Conservation (phyloP, 306 rosid genomes). For the Sesbania bispinosa region DNA sequence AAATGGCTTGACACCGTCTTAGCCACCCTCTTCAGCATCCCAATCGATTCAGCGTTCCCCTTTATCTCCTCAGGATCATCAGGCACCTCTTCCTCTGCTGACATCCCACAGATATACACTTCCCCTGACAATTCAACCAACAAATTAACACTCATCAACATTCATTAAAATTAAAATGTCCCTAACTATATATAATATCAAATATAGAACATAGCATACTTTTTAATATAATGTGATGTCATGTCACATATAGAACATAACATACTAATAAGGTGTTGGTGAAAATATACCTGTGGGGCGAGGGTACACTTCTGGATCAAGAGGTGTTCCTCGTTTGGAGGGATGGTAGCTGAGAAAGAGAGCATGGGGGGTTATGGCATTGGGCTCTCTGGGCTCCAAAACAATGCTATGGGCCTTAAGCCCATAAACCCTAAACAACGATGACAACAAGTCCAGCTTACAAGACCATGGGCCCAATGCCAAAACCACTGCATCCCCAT, state of each 20-base stretch:
- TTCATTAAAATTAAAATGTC: neutral
- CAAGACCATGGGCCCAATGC: slow-evolving; percentile 88
- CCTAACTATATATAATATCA: too few species aligned
- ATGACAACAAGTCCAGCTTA: slow-evolving; percentile 50
- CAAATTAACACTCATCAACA: neutral
- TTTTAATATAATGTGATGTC: too few species aligned
- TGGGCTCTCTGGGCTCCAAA: slow-evolving; percentile 58
- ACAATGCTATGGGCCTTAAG: slow-evolving; percentile 83
- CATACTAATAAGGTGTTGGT: neutral
- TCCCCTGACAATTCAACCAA: slow-evolving; percentile 59
- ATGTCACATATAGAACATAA: too few species aligned
- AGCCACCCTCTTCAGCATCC: slow-evolving; percentile 67
- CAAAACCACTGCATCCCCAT: slow-evolving; percentile 69
- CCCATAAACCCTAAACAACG: slow-evolving; percentile 59
- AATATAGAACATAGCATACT: too few species aligned
- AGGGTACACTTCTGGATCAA: slow-evolving; percentile 89
- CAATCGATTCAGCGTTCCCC: slow-evolving; percentile 51
- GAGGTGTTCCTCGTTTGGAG: slow-evolving; percentile 39
- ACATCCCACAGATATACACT: slow-evolving; percentile 87
- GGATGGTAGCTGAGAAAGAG: slow-evolving; percentile 57
- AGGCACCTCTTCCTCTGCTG: slow-evolving; percentile 64
- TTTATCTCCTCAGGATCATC: slow-evolving; percentile 68
- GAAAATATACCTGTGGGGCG: slow-evolving; percentile 68
- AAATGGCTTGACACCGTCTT: slow-evolving; percentile 71
- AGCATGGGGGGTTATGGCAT: slow-evolving; percentile 68